Percentiles rank a stretch among this genome's conserved stretches.
Conservation (phyloP, 148 eudicot species). For the Cornus florida region DNA sequence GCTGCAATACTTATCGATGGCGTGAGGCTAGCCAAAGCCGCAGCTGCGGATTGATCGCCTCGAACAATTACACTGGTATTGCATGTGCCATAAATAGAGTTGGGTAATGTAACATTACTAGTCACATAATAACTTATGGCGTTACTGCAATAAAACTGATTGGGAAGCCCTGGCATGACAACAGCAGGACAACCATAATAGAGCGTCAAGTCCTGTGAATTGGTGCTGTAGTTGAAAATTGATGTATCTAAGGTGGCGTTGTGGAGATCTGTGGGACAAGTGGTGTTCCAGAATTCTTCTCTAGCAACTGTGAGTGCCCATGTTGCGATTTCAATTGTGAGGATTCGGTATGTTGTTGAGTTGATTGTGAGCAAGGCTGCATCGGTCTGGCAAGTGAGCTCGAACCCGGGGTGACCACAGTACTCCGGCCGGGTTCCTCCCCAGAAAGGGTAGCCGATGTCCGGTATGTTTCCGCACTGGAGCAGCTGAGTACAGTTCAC, state of each 20-base stretch:
- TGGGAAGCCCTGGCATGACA: neutral
- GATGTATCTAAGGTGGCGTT: neutral
- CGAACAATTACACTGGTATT: neutral
- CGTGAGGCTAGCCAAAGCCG: neutral
- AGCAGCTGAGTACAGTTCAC: neutral
- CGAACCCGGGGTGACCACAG: constrained; percentile 15
- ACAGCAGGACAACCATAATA: neutral
- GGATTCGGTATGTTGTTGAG: neutral
- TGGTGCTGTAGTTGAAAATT: neutral
- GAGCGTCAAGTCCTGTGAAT: neutral
- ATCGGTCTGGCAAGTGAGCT: neutral
- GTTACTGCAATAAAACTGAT: too few species aligned
- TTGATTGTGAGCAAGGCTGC: neutral
- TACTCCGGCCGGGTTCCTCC: constrained; percentile 8
- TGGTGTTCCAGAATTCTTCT: neutral
- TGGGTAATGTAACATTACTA: too few species aligned
- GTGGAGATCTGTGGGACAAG: neutral
- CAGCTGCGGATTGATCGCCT: neutral
- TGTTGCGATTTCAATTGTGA: neutral
- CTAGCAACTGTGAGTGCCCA: neutral
- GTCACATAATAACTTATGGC: too few species aligned
- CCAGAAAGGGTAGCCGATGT: constrained; percentile 15
- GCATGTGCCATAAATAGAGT: too few species aligned
- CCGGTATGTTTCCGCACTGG: constrained; percentile 2
- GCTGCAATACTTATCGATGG: neutral